These are phyloP conservation scores for Erythrobasidium hasegawianum DNA, from an alignment of 1,284 basidiomycete species.

Conservation along the genomic window DNA sequence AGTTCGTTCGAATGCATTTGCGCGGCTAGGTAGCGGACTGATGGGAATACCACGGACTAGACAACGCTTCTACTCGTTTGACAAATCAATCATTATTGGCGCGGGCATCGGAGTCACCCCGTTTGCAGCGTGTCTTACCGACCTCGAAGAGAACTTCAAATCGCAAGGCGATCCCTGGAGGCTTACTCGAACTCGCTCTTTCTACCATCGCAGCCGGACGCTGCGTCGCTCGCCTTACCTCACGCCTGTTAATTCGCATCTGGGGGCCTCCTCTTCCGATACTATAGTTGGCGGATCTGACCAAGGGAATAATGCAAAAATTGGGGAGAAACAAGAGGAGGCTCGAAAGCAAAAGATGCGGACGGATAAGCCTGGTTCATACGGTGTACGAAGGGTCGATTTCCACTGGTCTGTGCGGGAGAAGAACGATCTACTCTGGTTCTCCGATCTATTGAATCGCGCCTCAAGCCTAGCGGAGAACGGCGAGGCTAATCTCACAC, in stretches of 20 bases:
- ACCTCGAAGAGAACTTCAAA: constrained; percentile 31
- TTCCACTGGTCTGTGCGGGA: constrained; percentile 33
- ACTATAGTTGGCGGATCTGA: background rate
- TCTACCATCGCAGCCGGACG: background rate
- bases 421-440: constrained; percentile 33
- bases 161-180: constrained; percentile 29
- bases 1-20: too few species aligned
- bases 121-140: constrained; percentile 31
- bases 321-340: background rate
- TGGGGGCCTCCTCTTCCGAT: too few species aligned
- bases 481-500: constrained; percentile 12
- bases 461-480: constrained; percentile 14
- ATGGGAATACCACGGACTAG: too few species aligned
- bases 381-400: constrained; percentile 8
- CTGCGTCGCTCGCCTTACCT: background rate
- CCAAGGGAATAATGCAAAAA: too few species aligned
- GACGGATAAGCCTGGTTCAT: constrained; percentile 6
- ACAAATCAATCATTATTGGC: constrained; percentile 32
- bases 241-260: background rate
- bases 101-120: constrained; percentile 33
- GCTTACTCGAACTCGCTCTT: constrained; percentile 19
- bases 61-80: constrained; percentile 29
- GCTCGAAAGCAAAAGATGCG: background rate
- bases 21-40: too few species aligned
- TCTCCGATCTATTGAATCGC: constrained; percentile 29